Evolutionary conservation across 2,329 filamentous ascomycete genomes (phyloP), one percentile per base, ranked within the genome.

Genomic region (Aspergillus ochraceus): DNA sequence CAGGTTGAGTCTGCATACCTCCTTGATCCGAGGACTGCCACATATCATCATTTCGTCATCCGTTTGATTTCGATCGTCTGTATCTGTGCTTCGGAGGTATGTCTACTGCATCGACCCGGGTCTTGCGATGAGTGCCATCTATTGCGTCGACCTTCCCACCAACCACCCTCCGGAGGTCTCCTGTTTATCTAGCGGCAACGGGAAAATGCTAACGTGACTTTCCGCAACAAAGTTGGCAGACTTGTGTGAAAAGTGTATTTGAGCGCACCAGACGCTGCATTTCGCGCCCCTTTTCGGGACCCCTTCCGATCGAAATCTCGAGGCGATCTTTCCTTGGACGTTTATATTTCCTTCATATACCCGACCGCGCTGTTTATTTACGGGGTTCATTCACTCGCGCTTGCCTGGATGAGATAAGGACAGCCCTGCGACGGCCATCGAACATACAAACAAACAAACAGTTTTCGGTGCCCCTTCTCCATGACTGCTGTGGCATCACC

Each of bases 401-500:
- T 56, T 57, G 63, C 62, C 57, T 57, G 53, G 36, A 68, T 63
- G 65, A 49, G 55, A 53, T 47, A 56, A 56, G 49, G 50, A 39
- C 51, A 24, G 29, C 29, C 57, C 54, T 30, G 29, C 22, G 52
- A 55, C 20, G 51, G 58, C 52, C 60, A 57, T 50, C 54, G 52
- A 58, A 58, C 50, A 46, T 61, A 55, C 61, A 55, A 50, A 66
- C 59, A 55, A 49, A 66, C 58, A n/a, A n/a, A 42, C 59, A 39
- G 55, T 60, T 54, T 51, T 51, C 51, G 52, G 62, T 51, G 66
- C 67, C 36, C 68, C 60, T 73, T 73, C 74, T 75, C 73, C 74
- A 88, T 88, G 86, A 88, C 86, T 81, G 86, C 86, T 71, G 86
- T 89, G 72, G 86, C 85, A 73, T 84, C 85, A 77, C 85, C 85